phyloP scores from a whole-genome alignment of 2,329 filamentous ascomycete genomes.

The Biscogniauxia marginata region DNA sequence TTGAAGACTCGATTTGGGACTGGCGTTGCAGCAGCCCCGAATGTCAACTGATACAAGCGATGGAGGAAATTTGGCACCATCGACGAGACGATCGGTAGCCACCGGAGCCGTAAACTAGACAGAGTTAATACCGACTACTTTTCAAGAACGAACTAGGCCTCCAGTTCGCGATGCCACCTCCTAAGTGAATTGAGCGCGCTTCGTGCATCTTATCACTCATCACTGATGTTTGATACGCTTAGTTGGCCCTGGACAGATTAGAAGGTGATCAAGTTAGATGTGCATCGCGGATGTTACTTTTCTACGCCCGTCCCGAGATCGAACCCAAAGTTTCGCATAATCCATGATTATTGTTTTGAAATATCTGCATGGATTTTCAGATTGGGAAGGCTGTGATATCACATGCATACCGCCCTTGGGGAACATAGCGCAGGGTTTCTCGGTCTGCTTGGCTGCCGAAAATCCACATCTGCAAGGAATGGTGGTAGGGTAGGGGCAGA shows the following conservation, averaged over 20 bases:
- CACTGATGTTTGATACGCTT: not conserved
- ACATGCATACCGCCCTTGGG: not conserved
- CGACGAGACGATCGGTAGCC: not conserved
- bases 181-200: not conserved
- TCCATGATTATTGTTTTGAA: not conserved
- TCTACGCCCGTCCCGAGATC: not conserved
- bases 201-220: not conserved
- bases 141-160: not conserved
- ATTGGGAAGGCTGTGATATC: not conserved
- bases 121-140: not conserved
- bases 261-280: not conserved
- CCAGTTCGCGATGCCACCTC: not conserved
- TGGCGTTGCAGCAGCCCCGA: not conserved
- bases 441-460: not conserved
- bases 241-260: not conserved
- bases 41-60: not conserved
- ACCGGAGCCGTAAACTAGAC: not conserved
- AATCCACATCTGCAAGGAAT: slow-evolving; percentile 18
- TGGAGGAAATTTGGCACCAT: not conserved
- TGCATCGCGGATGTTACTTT: not conserved
- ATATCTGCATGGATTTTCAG: not conserved
- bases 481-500: slow-evolving; percentile 1
- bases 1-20: not conserved
- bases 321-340: not conserved
- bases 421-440: slow-evolving; percentile 6